Conservation (phyloP, 768 basidiomycete species). For the Termitomyces bulborhizus region DNA sequence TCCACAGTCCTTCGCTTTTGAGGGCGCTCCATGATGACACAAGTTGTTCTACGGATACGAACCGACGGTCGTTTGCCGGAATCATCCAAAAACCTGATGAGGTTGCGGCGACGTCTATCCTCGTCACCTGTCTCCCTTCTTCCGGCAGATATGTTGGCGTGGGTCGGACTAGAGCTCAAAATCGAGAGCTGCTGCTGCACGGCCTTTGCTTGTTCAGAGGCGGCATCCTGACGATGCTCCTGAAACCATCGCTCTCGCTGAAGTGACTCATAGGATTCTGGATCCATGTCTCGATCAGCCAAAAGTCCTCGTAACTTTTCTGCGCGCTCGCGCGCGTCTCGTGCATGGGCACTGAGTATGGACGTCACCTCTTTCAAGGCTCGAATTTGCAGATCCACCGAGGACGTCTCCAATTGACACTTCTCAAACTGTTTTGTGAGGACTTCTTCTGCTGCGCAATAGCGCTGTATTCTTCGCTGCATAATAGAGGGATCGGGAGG, state of each 20-base stretch:
- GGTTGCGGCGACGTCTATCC: conserved; percentile 25
- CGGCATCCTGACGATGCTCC: conserved; percentile 34
- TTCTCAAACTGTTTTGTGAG: conserved; percentile 28
- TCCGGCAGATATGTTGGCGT: conserved; percentile 10
- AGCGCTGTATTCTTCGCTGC: conserved; percentile 29
- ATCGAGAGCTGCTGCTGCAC: conserved; percentile 29
- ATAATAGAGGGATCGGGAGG: neutral
- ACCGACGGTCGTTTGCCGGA: conserved; percentile 28
- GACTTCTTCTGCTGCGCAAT: conserved; percentile 37
- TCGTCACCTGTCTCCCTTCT: conserved; percentile 17
- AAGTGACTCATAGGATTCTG: conserved; percentile 27
- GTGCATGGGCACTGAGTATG: conserved; percentile 35
- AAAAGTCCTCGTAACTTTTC: conserved; percentile 33
- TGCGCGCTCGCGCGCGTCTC: conserved; percentile 36
- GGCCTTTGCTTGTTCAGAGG: conserved; percentile 28
- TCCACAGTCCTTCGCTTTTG: conserved; percentile 28
- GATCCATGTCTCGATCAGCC: conserved; percentile 31
- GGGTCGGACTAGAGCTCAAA: conserved; percentile 15
- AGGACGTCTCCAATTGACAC: conserved; percentile 27
- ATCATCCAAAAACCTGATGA: conserved; percentile 29
- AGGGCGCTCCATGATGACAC: conserved; percentile 20
- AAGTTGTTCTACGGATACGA: conserved; percentile 19
- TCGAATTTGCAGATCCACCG: conserved; percentile 41
- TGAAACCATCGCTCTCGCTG: conserved; percentile 47
- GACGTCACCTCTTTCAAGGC: conserved; percentile 38